Evolutionary conservation across 768 basidiomycete genomes (phyloP).

Genomic region (Psilocybe subaeruginosa): DNA sequence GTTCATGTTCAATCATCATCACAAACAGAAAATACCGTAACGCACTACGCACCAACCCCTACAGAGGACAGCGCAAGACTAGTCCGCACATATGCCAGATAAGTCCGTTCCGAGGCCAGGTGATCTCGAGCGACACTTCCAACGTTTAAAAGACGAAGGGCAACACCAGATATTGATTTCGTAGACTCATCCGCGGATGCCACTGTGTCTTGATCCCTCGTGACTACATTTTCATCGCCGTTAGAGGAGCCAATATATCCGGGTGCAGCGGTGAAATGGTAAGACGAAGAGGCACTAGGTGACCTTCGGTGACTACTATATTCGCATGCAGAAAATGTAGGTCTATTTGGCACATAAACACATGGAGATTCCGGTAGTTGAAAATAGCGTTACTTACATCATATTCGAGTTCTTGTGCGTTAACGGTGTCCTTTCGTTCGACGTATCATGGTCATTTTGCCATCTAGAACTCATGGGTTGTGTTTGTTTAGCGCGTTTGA

Average conservation of each 20-base stretch:
- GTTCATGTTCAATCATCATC: neutral
- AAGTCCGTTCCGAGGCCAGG: conserved; percentile 60
- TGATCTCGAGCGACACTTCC: conserved; percentile 63
- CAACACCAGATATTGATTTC: neutral
- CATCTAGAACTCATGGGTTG: neutral
- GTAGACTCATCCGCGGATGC: neutral
- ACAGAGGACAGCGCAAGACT: conserved; percentile 53
- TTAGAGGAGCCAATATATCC: neutral
- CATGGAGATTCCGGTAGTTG: too few relatives aligned
- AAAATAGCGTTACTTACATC: neutral
- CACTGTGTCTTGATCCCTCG: neutral
- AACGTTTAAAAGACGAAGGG: conserved; percentile 42
- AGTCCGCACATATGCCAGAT: conserved; percentile 58
- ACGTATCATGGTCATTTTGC: neutral
- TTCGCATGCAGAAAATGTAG: neutral
- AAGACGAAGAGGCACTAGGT: neutral
- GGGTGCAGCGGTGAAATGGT: neutral
- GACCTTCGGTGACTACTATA: neutral
- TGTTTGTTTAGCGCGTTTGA: neutral
- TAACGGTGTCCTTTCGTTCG: neutral
- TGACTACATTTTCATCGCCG: neutral
- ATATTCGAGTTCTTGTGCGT: neutral
- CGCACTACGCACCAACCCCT: conserved; percentile 50
- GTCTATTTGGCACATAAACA: neutral
- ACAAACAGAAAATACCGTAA: too few relatives aligned